Evolutionary conservation across 2,329 filamentous ascomycete species (phyloP).

Genomic region (Colletotrichum viniferum): DNA sequence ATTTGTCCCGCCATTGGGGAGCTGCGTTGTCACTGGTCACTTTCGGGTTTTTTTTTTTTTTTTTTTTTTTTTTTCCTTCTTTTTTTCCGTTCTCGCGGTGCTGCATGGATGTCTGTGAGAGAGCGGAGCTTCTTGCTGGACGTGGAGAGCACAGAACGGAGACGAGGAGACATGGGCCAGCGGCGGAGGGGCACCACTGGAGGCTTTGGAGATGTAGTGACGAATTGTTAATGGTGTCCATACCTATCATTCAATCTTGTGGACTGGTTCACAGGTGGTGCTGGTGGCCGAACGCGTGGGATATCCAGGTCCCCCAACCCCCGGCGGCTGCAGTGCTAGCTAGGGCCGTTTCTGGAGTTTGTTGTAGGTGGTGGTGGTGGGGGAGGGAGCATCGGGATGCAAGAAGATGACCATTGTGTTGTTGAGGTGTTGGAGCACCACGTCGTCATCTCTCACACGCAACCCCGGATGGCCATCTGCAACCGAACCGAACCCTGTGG

Average conservation of each 20-base stretch:
- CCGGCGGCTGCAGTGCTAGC: neutral
- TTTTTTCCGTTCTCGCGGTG: neutral
- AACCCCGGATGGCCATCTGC: neutral
- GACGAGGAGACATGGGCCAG: neutral
- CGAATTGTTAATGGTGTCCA: neutral
- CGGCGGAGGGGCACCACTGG: neutral
- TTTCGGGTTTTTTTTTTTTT: neutral
- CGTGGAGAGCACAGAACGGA: neutral
- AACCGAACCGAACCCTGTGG: neutral
- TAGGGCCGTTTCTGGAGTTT: neutral
- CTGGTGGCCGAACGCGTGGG: constrained; percentile 9
- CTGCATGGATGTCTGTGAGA: neutral
- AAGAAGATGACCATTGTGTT: neutral
- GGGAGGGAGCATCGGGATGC: neutral
- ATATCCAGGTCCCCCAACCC: neutral
- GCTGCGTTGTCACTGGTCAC: neutral
- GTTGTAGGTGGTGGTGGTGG: neutral
- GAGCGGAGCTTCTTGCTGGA: neutral
- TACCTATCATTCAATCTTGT: neutral
- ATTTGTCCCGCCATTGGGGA: constrained; percentile 10
- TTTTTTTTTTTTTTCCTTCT: no score
- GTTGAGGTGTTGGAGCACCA: neutral
- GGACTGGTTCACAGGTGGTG: neutral
- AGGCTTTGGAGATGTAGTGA: neutral
- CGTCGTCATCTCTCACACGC: neutral